A percentile compares a stretch with the other conserved stretches of the same genome.
Conservation (phyloP, 2,329 filamentous ascomycete genomes). For the Cordyceps farinosa region DNA sequence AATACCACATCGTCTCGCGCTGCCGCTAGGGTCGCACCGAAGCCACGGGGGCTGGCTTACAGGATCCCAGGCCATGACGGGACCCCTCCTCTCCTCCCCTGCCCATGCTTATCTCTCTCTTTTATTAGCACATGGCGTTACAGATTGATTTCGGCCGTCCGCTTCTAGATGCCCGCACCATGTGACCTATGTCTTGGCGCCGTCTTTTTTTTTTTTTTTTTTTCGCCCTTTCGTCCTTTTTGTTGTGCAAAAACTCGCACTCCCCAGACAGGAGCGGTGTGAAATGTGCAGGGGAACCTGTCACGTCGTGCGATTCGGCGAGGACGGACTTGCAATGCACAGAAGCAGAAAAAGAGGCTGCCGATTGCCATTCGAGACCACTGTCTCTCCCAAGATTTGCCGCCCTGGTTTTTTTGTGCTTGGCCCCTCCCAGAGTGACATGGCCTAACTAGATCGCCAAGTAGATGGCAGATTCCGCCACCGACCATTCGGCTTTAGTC, state of each 20-base stretch:
- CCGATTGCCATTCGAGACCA: background rate
- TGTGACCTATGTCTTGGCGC: constrained; percentile 6
- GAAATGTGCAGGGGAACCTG: background rate
- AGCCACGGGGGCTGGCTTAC: constrained; percentile 5
- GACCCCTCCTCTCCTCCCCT: background rate
- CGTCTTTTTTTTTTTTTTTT: background rate
- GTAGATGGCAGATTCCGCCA: constrained; percentile 10
- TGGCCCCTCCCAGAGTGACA: background rate
- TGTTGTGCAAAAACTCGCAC: background rate
- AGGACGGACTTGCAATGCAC: background rate
- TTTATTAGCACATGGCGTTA: background rate
- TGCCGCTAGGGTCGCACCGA: constrained; percentile 5
- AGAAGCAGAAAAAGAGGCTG: background rate
- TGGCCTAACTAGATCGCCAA: constrained; percentile 8
- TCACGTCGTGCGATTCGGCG: background rate
- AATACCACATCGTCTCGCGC: background rate
- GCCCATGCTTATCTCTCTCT: background rate
- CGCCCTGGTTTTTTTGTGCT: background rate
- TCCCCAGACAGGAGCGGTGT: constrained; percentile 3
- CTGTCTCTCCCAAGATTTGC: background rate
- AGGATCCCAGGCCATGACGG: background rate
- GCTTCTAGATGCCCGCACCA: background rate
- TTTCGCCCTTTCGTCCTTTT: background rate
- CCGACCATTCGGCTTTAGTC: background rate
- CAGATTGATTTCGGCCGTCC: background rate